Conservation (phyloP, 2,329 filamentous ascomycete species). For the Alternaria panax region DNA sequence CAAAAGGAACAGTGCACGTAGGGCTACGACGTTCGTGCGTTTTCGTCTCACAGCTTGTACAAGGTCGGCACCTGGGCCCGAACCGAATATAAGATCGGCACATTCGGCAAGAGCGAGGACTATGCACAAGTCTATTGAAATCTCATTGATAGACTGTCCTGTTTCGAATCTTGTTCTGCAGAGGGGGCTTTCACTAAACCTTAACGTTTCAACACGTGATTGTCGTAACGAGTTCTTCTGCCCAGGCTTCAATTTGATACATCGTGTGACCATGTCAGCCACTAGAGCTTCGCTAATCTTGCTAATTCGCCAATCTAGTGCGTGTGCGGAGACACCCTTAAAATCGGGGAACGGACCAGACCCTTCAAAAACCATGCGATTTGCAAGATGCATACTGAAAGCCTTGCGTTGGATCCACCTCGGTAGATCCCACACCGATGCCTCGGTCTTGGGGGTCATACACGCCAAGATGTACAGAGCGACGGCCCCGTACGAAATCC, state of each 20-base stretch:
- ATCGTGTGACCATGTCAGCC: neutral
- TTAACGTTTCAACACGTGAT: neutral
- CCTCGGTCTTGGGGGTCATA: neutral
- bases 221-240: neutral
- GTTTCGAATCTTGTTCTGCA: neutral
- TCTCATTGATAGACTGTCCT: neutral
- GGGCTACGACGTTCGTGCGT: neutral
- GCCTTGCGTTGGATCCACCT: neutral
- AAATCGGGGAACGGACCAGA: neutral
- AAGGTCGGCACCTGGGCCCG: neutral
- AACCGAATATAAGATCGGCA: neutral
- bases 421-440: neutral
- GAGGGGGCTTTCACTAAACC: neutral
- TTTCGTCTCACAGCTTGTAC: neutral
- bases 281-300: neutral
- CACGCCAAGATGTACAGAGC: neutral
- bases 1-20: neutral
- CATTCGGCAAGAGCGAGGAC: neutral
- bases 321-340: neutral
- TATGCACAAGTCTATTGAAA: neutral
- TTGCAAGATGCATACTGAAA: neutral
- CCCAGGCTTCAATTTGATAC: neutral
- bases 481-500: neutral
- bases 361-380: neutral
- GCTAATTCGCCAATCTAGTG: neutral